These are phyloP conservation scores for Tulasnella sp. DNA, from an alignment of 768 basidiomycete genomes.

Conservation along the genomic window DNA sequence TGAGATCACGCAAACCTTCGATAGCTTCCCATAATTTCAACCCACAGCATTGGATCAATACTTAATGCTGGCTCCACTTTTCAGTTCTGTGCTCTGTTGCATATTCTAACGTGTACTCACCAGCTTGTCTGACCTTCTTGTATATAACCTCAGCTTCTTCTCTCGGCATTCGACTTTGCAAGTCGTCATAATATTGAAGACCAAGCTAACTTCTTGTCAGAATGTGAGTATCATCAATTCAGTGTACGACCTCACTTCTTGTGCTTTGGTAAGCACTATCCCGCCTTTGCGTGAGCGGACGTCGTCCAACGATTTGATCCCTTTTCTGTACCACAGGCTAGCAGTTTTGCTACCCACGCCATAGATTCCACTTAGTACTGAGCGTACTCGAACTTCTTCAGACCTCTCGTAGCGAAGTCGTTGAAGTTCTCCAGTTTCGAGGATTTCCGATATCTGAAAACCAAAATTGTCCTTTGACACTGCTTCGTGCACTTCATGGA, in stretches of 20 bases:
- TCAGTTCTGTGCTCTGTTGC: neutral
- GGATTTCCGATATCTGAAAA: conserved; percentile 69
- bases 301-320: conserved; percentile 70
- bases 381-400: conserved; percentile 41
- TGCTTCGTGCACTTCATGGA: too few relatives aligned
- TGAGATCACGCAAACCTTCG: conserved; percentile 44
- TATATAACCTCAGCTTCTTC: conserved; percentile 65
- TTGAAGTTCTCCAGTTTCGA: conserved; percentile 56
- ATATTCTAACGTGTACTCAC: conserved; percentile 28
- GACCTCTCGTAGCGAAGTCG: conserved; percentile 57
- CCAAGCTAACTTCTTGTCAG: conserved; percentile 33
- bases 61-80: conserved; percentile 38
- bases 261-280: conserved; percentile 43
- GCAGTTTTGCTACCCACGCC: conserved; percentile 67
- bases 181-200: conserved; percentile 60
- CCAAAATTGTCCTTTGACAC: too few relatives aligned
- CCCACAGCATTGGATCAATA: conserved; percentile 54
- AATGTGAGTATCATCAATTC: neutral
- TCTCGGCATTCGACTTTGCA: conserved; percentile 75
- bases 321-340: conserved; percentile 57
- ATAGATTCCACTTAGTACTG: conserved; percentile 67
- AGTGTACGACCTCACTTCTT: conserved; percentile 27
- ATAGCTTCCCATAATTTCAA: conserved; percentile 90
- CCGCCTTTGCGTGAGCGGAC: conserved; percentile 45
- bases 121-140: conserved; percentile 54